Base-by-base conservation (phyloP, 768 basidiomycete species). In the Agrocybe chaxingu region DNA sequence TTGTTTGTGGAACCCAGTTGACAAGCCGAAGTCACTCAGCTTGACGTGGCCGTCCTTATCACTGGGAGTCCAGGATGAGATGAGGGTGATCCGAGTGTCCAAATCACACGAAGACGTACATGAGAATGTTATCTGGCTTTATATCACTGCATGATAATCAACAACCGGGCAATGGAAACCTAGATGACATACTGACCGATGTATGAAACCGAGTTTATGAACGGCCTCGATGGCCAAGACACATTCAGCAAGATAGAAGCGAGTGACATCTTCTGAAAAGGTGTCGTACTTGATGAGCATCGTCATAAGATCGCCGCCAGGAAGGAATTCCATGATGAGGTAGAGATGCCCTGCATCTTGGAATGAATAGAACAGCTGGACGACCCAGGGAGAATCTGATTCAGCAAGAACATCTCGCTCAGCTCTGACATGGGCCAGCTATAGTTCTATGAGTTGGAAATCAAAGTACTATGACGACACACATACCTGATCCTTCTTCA, bases 221-320 rank as follows among this genome's bases (percentile, higher is more conserved):
- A 99, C 95, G 2, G 96, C 92, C 65, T 98, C 96, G 55, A 99
- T 98, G 7, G 97, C 97, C 12, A 98, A 77, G 44, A 96, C 89
- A 69, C 94, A 98, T 71, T 99, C 88, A n/a, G 97, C 97, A 63
- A 99, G 92, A 70, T 99, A 98, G 69, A 98, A 98, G 46, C 96
- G 81, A 49, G 93, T 93, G 10, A 98, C 96, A 60, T 98, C 97
- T 70, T 98, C 96, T 0, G 91, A 91, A 70, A 98, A 98, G 0
- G 95, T 97, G 66, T 98, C 97, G 70, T 98, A 98, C 70, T 98
- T 98, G 78, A 98, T 98, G 51, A 98, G 77, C 96, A 98, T 98
- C 3, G 95, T 97, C 97, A 99, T 98, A 54, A 98, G 76, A 66
- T 99, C 97, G 31, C 97, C 97, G 41, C 97, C 97, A 48, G 96